Evolutionary conservation across 305 asterid species (phyloP).

Genomic region (Ajuga reptans): DNA sequence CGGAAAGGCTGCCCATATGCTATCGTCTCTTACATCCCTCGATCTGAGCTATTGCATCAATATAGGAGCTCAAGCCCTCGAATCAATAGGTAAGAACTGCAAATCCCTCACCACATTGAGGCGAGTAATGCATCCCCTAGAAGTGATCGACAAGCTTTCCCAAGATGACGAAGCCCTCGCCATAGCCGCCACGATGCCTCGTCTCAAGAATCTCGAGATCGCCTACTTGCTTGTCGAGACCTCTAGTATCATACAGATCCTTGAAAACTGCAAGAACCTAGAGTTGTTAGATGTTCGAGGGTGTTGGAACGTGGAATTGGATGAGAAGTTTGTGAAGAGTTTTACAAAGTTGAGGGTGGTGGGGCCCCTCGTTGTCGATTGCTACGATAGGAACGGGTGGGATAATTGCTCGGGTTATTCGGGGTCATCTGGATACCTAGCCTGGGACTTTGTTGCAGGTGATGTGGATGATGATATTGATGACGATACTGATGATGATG

Average conservation of each 20-base stretch:
- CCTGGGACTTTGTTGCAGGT: slow-evolving; percentile 62
- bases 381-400: slow-evolving; percentile 47
- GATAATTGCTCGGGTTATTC: slow-evolving; percentile 63
- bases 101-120: slow-evolving; percentile 47
- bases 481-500: slow-evolving; percentile 36
- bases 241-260: slow-evolving; percentile 41
- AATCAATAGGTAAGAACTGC: slow-evolving; percentile 59
- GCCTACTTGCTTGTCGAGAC: slow-evolving; percentile 65
- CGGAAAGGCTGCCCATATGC: slow-evolving; percentile 34
- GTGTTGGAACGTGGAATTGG: slow-evolving; percentile 68
- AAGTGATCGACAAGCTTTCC: slow-evolving; percentile 49
- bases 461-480: slow-evolving; percentile 35
- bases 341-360: slow-evolving; percentile 44
- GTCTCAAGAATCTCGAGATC: slow-evolving; percentile 71
- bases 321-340: slow-evolving; percentile 43
- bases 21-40: slow-evolving; percentile 44
- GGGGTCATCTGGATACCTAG: slow-evolving; percentile 52
- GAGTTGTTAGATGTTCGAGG: slow-evolving; percentile 72
- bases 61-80: slow-evolving; percentile 60
- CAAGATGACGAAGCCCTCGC: slow-evolving; percentile 79
- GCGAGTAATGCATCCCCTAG: slow-evolving; percentile 71
- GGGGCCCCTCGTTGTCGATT: slow-evolving; percentile 60
- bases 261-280: slow-evolving; percentile 48
- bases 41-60: slow-evolving; percentile 77
- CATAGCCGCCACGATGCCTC: slow-evolving; percentile 63